A percentile compares a stretch with the other conserved stretches of the same genome.
These are phyloP conservation scores for Priceomyces carsonii DNA, from an alignment of 805 yeast genomes.

Conservation along the genomic window DNA sequence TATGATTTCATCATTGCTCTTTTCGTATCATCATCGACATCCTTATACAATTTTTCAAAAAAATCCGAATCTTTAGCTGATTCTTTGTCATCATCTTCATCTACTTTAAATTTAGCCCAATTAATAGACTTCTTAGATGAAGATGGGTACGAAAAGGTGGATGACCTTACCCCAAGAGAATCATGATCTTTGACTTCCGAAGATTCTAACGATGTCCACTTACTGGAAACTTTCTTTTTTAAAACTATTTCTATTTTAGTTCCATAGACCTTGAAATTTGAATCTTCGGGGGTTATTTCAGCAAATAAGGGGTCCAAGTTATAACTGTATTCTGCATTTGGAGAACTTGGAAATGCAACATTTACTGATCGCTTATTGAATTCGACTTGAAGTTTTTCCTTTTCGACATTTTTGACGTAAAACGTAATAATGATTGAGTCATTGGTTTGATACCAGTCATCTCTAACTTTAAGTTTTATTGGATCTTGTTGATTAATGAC, in stretches of 20 bases:
- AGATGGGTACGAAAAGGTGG: conserved; percentile 51
- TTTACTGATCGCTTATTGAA: conserved; percentile 36
- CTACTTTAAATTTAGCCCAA: conserved; percentile 62
- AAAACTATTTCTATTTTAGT: conserved; percentile 78
- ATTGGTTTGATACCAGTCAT: conserved; percentile 62
- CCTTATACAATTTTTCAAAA: conserved; percentile 70
- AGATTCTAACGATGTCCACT: conserved; percentile 59
- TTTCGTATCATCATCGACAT: conserved; percentile 82
- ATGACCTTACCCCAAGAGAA: conserved; percentile 9
- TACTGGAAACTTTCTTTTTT: conserved; percentile 40
- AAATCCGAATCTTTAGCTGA: conserved; percentile 61
- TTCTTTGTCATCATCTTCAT: conserved; percentile 46
- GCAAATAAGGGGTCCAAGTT: conserved; percentile 53
- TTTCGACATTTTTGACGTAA: conserved; percentile 66
- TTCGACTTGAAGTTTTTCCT: conserved; percentile 44
- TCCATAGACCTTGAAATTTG: conserved; percentile 54
- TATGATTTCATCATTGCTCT: conserved; percentile 98
- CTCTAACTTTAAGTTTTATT: conserved; percentile 34
- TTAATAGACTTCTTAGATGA: conserved; percentile 63
- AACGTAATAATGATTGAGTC: conserved; percentile 62
- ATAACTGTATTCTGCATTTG: conserved; percentile 58
- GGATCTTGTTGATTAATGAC: conserved; percentile 43
- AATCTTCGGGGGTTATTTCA: conserved; percentile 47
- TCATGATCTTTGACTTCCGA: conserved; percentile 14
- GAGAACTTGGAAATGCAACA: conserved; percentile 49